A percentile compares a stretch with the other conserved stretches of the same genome.
Evolutionary conservation across 208 protist genomes (phyloP).

Genomic region (Crithidia thermophila): DNA sequence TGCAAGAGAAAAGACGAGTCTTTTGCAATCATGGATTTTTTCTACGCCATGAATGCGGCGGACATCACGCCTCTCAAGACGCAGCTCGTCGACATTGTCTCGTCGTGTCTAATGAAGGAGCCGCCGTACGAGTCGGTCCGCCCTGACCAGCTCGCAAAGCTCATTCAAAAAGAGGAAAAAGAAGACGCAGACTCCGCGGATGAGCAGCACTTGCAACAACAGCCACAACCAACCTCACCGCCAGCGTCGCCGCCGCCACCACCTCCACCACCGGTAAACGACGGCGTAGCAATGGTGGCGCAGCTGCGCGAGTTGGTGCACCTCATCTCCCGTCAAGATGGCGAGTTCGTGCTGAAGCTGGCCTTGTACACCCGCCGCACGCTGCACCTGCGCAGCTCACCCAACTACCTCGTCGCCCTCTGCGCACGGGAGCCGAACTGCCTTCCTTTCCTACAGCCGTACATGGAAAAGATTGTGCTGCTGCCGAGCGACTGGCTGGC

Average conservation of each 20-base stretch:
- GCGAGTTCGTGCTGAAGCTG: constrained; percentile 93
- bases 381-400: constrained; percentile 90
- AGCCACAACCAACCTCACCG: neutral
- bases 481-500: constrained; percentile 95
- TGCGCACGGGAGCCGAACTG: constrained; percentile 76
- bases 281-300: constrained; percentile 21
- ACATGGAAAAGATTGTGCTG: constrained; percentile 80
- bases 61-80: constrained; percentile 67
- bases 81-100: constrained; percentile 80
- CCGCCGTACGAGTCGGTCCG: constrained; percentile 42
- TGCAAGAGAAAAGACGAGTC: neutral
- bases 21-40: constrained; percentile 18
- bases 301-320: constrained; percentile 65
- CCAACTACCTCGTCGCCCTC: constrained; percentile 91
- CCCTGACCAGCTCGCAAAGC: neutral
- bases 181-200: neutral
- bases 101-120: constrained; percentile 82
- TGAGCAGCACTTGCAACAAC: neutral
- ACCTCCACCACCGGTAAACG: neutral
- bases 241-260: neutral
- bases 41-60: constrained; percentile 14
- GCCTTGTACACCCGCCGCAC: constrained; percentile 92
- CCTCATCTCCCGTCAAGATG: constrained; percentile 61
- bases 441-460: constrained; percentile 83
- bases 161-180: neutral